Conservation (phyloP, 1,284 basidiomycete species). For the Pseudozyma pruni region DNA sequence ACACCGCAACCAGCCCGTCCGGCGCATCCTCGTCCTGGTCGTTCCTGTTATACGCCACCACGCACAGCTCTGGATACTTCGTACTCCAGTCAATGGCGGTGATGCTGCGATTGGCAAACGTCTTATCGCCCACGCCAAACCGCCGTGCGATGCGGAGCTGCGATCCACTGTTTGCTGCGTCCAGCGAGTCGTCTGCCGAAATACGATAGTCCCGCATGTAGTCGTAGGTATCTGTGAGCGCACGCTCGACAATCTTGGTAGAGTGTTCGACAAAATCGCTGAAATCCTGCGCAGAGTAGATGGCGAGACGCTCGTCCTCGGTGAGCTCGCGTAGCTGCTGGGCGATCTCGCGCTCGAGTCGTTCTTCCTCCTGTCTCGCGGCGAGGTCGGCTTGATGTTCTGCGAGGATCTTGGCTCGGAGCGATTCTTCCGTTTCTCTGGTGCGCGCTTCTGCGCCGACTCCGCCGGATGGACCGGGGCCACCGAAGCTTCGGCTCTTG, state of each 20-base stretch:
- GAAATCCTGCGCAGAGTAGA: constrained; percentile 87
- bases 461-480: constrained; percentile 76
- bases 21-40: constrained; percentile 77
- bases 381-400: constrained; percentile 61
- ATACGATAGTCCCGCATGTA: constrained; percentile 95
- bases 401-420: constrained; percentile 39
- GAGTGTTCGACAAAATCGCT: constrained; percentile 91
- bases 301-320: constrained; percentile 81
- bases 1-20: constrained; percentile 94
- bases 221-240: constrained; percentile 95
- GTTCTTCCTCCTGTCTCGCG: constrained; percentile 73
- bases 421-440: constrained; percentile 30
- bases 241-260: constrained; percentile 93
- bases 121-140: constrained; percentile 55
- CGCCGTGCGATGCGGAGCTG: constrained; percentile 44
- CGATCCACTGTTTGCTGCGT: constrained; percentile 6
- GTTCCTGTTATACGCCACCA: constrained; percentile 96
- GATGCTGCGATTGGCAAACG: constrained; percentile 81
- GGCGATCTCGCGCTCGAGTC: constrained; percentile 75
- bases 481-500: not conserved
- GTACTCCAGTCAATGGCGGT: constrained; percentile 98
- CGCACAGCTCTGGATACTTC: constrained; percentile 95
- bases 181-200: constrained; percentile 78
- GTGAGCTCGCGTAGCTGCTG: constrained; percentile 86
- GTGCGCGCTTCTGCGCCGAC: constrained; percentile 25